Conservation (phyloP, 2,329 filamentous ascomycete species). For the Massarina eburnea region DNA sequence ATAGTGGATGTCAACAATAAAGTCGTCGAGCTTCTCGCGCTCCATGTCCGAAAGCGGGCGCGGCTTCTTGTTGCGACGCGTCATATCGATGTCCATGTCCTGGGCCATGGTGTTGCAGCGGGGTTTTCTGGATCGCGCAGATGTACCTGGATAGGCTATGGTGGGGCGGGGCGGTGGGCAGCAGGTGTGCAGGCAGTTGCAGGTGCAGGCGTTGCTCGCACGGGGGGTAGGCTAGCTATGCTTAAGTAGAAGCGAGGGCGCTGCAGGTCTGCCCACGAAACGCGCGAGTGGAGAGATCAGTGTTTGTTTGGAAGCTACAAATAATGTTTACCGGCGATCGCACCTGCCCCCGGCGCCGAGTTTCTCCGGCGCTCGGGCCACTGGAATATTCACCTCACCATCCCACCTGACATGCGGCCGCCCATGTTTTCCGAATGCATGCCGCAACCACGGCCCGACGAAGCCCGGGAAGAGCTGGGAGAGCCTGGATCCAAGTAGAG, state of each 20-base stretch:
- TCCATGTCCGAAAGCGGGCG: constrained; percentile 79
- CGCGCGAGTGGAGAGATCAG: too few species aligned
- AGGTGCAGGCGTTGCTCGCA: not conserved
- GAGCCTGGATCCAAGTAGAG: too few species aligned
- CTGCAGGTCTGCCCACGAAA: too few species aligned
- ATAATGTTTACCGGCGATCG: not conserved
- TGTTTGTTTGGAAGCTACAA: not conserved
- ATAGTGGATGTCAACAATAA: constrained; percentile 92
- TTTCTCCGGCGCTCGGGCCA: not conserved
- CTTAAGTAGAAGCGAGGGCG: not conserved
- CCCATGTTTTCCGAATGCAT: too few species aligned
- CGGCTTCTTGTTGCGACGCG: constrained; percentile 83
- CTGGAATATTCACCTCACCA: too few species aligned
- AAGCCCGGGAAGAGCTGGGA: too few species aligned
- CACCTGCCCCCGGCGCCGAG: not conserved
- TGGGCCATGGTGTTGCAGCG: constrained; percentile 26
- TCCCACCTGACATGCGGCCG: too few species aligned
- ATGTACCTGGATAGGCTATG: constrained; percentile 1
- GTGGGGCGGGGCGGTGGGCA: not conserved
- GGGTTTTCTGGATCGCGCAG: not conserved
- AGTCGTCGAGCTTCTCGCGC: constrained; percentile 83
- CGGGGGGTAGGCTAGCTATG: not conserved
- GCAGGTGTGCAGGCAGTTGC: not conserved
- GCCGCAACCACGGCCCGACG: too few species aligned
- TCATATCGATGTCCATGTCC: constrained; percentile 71